Evolutionary conservation across 1,139 yeast genomes (phyloP).

Genomic region (Kodamaea plutei): DNA sequence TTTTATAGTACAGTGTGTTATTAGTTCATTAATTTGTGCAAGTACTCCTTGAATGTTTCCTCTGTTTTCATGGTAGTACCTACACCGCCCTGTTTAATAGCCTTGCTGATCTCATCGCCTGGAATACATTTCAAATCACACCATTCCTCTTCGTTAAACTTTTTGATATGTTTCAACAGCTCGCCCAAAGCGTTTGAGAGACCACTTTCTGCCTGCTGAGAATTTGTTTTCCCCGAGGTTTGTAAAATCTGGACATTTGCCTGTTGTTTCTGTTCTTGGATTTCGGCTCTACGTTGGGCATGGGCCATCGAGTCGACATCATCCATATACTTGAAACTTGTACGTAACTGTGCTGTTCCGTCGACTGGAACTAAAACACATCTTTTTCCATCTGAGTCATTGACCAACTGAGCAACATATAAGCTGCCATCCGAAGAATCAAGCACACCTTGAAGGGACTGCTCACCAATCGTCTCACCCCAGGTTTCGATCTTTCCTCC

Average conservation of each 20-base stretch:
- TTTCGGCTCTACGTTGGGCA: slow-evolving; percentile 25
- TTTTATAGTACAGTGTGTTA: too few species aligned
- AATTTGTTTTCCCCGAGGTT: slow-evolving; percentile 40
- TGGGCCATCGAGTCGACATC: slow-evolving; percentile 31
- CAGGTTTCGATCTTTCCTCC: slow-evolving; percentile 58
- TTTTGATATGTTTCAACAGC: slow-evolving; percentile 68
- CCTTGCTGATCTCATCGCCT: slow-evolving; percentile 28
- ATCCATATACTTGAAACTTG: slow-evolving; percentile 76
- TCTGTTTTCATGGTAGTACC: slow-evolving; percentile 22
- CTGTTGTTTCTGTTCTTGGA: slow-evolving; percentile 22
- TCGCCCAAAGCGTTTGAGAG: slow-evolving; percentile 67
- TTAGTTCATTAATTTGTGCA: slow-evolving; percentile 11
- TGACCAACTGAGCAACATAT: slow-evolving; percentile 32
- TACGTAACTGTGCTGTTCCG: slow-evolving; percentile 73
- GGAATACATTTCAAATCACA: slow-evolving; percentile 46
- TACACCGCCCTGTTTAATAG: slow-evolving; percentile 21
- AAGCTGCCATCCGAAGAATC: slow-evolving; percentile 51
- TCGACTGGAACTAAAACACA: slow-evolving; percentile 65
- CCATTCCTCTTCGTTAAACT: slow-evolving; percentile 72
- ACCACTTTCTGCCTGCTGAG: slow-evolving; percentile 73
- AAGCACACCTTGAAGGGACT: slow-evolving; percentile 67
- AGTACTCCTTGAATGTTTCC: slow-evolving; percentile 30
- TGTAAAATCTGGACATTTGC: slow-evolving; percentile 44
- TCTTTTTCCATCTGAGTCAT: slow-evolving; percentile 25
- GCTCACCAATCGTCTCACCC: slow-evolving; percentile 54